Percentiles rank a stretch among this genome's conserved stretches.
These are phyloP conservation scores for Trichoderma lentiforme DNA, from an alignment of 2,329 filamentous ascomycete genomes.

Conservation along the genomic window DNA sequence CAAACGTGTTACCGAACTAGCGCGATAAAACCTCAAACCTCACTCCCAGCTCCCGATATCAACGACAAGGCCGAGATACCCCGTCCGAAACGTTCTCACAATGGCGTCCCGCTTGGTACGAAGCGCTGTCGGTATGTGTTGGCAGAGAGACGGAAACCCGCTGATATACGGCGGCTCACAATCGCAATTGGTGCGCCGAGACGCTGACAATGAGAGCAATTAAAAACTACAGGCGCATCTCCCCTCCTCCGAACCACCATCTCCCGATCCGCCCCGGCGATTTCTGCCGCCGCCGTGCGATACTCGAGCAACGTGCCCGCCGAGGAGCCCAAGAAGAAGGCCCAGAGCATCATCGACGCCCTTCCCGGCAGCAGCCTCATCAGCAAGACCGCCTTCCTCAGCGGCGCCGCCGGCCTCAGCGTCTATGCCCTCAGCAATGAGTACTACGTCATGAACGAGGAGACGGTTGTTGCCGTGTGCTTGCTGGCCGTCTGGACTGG, in stretches of 20 bases:
- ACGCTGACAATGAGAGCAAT: constrained; percentile 24
- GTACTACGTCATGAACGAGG: constrained; percentile 99
- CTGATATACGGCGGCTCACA: constrained; percentile 25
- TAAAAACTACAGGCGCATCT: constrained; percentile 60
- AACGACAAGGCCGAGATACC: constrained; percentile 46
- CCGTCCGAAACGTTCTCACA: constrained; percentile 61
- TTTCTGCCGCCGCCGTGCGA: constrained; percentile 66
- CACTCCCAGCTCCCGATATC: constrained; percentile 41
- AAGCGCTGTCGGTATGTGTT: constrained; percentile 83
- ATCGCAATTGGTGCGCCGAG: constrained; percentile 33
- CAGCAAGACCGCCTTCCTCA: constrained; percentile 96
- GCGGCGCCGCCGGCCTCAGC: constrained; percentile 83
- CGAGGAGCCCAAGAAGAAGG: constrained; percentile 94
- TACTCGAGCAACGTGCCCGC: constrained; percentile 73
- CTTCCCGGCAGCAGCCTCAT: constrained; percentile 88
- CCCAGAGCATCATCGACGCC: constrained; percentile 89
- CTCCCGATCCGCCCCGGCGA: constrained; percentile 70
- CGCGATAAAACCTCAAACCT: constrained; percentile 51
- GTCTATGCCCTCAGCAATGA: constrained; percentile 98
- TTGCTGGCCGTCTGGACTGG: constrained; percentile 90
- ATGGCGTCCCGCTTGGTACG: constrained; percentile 98
- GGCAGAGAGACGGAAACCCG: constrained; percentile 16
- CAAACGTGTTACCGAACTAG: constrained; percentile 38
- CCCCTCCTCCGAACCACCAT: constrained; percentile 83
- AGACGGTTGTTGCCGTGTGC: constrained; percentile 90